Evolutionary conservation across 1,284 basidiomycete species (phyloP), one percentile per base, ranked within the genome.

Genomic region (Ganoderma boninense): DNA sequence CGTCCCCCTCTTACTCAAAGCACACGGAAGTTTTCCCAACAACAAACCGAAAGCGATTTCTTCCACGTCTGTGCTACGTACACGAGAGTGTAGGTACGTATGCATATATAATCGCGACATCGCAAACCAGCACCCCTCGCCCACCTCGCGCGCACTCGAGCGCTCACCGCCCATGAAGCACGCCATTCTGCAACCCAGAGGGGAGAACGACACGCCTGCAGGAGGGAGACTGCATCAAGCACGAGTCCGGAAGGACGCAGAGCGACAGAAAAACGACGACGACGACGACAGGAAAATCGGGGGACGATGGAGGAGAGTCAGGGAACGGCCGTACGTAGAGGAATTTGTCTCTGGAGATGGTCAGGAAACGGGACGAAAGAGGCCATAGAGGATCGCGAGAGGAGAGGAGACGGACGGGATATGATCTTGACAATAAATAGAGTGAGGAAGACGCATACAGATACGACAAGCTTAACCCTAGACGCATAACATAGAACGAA

Each of bases 181-280:
- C 69, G 68, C 77, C 61, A 76, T 80, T 82, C 82, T 67, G 83
- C 83, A 78, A 84, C 82, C 82, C 79, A 68, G 75, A 78, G 80
- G 81, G 82, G 83, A 84, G 82, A 84, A 81, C 74, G 72, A 63
- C 72, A 54, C 40, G 42, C 62, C 67, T 46, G 63, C 70, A 70
- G 74, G 70, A 73, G 74, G 79, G 76, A 77, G 77, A 77, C 77
- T 75, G 73, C 77, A 75, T 74, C 77, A 68, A 75, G 63, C 65
- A 70, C 69, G 61, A 46, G 66, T 52, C 65, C 62, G 56, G 69
- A 57, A 66, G 18, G 49, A 66, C 63, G 63, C 43, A 43, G 42
- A 52, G 60, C 23, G 4, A 67, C 68, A 16, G 54, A 56, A 62
- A 65, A 56, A n/a, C n/a, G n/a, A 59, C 64, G 54, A 54, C 54